phyloP scores from a whole-genome alignment of 2,329 filamentous ascomycete genomes.

The Knufia petricola region DNA sequence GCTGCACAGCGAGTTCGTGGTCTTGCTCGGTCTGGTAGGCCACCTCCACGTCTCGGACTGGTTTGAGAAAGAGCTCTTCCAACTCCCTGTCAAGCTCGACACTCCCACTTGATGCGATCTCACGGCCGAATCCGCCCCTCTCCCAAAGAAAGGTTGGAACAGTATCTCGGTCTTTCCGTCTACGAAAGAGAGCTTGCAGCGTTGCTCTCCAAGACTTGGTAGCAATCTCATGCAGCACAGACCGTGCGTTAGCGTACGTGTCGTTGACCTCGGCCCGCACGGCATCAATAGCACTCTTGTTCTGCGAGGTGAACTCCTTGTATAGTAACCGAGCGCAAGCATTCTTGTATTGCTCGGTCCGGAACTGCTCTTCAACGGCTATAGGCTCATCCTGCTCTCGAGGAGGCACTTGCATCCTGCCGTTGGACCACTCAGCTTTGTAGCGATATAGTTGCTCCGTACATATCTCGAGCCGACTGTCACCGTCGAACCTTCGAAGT shows the following conservation, averaged over 20 bases:
- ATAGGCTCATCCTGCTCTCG: slow-evolving; percentile 24
- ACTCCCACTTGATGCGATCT: slow-evolving; percentile 29
- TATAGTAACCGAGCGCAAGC: slow-evolving; percentile 31
- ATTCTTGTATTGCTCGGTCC: slow-evolving; percentile 34
- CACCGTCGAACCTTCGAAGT: slow-evolving; percentile 36
- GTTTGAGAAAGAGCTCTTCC: slow-evolving; percentile 28
- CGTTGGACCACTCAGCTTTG: slow-evolving; percentile 39
- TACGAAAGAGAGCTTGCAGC: slow-evolving; percentile 34
- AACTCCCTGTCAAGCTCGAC: slow-evolving; percentile 37
- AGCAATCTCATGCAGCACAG: slow-evolving; percentile 34
- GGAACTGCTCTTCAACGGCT: slow-evolving; percentile 35
- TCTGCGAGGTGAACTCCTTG: slow-evolving; percentile 36
- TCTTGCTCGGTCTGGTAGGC: slow-evolving; percentile 32
- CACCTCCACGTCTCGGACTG: slow-evolving; percentile 28
- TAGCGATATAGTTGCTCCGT: slow-evolving; percentile 39
- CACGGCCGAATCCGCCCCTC: slow-evolving; percentile 25
- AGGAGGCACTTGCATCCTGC: slow-evolving; percentile 34
- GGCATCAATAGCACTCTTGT: slow-evolving; percentile 36
- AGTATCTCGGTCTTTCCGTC: slow-evolving; percentile 32
- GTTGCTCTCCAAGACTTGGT: slow-evolving; percentile 36
- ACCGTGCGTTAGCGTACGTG: slow-evolving; percentile 35
- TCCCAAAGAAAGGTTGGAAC: slow-evolving; percentile 34
- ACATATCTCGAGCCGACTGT: slow-evolving; percentile 38
- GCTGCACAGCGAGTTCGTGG: slow-evolving; percentile 30
- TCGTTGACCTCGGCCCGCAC: slow-evolving; percentile 41